Evolutionary conservation across 73 alveolate genomes (phyloP).

Genomic region (Paramecium tetraurelia): DNA sequence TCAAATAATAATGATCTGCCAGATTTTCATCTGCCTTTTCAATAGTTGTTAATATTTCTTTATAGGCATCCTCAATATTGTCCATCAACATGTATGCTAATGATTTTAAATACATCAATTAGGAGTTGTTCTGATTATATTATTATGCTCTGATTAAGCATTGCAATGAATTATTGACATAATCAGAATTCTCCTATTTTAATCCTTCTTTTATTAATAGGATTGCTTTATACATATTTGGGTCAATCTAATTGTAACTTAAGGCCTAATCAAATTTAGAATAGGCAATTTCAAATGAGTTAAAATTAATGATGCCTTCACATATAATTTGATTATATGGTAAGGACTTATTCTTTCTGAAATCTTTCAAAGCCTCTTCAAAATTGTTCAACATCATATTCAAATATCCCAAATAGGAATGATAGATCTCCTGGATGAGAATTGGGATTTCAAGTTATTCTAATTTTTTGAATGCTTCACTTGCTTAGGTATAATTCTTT

Average conservation of each 20-base stretch:
- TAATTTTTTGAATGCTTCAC: not conserved
- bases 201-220: not conserved
- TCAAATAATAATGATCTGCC: conserved; percentile 51
- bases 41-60: conserved; percentile 40
- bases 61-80: conserved; percentile 33
- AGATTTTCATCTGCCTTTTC: conserved; percentile 64
- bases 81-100: not conserved
- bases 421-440: not conserved
- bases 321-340: conserved; percentile 36
- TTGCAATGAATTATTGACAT: not conserved
- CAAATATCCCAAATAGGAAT: conserved; percentile 53
- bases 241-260: conserved; percentile 23
- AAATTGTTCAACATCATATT: not conserved
- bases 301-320: conserved; percentile 24
- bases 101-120: conserved; percentile 34
- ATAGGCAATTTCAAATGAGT: not conserved
- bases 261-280: conserved; percentile 14
- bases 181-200: not conserved
- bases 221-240: conserved; percentile 14
- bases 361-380: not conserved
- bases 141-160: not conserved
- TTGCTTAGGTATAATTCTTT: conserved; percentile 32
- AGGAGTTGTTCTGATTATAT: not conserved
- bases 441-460: not conserved
- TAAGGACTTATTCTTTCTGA: conserved; percentile 2